Percentiles rank a stretch among this genome's conserved stretches.
Evolutionary conservation across 352 stramenopile species (phyloP).

Genomic region (Thraustochytrium striatum): DNA sequence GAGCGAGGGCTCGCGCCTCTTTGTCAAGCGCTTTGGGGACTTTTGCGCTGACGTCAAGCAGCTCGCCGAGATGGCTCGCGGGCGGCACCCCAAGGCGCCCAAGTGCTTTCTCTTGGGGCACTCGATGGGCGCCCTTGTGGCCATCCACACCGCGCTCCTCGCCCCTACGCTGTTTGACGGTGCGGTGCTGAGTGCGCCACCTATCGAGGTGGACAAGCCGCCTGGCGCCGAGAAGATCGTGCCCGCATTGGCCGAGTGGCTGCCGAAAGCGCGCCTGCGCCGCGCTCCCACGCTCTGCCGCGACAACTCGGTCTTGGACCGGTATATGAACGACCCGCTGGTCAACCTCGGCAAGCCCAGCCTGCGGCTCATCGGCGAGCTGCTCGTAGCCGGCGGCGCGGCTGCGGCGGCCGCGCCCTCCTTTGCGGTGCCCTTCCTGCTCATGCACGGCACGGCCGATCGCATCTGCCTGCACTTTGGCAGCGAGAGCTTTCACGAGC

Average conservation of each 20-base stretch:
- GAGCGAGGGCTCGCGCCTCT: constrained; percentile 11
- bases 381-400: too few species aligned
- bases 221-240: not conserved
- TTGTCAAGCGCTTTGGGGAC: constrained; percentile 5
- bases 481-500: not conserved
- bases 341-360: not conserved
- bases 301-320: not conserved
- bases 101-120: constrained; percentile 3
- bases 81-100: not conserved
- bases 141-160: not conserved
- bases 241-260: not conserved
- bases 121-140: constrained; percentile 1
- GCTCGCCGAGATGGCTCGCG: not conserved
- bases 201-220: constrained; percentile 35
- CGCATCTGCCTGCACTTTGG: not conserved
- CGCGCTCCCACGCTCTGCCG: not conserved
- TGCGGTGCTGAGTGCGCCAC: constrained; percentile 13
- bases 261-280: too few species aligned
- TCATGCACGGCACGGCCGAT: not conserved
- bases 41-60: constrained; percentile 16
- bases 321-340: not conserved
- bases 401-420: too few species aligned
- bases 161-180: not conserved
- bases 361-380: not conserved
- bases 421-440: not conserved